Evolutionary conservation across 2,329 filamentous ascomycete species (phyloP), one percentile per base, ranked within the genome.

Genomic region (Ophiostoma triangulosporum): DNA sequence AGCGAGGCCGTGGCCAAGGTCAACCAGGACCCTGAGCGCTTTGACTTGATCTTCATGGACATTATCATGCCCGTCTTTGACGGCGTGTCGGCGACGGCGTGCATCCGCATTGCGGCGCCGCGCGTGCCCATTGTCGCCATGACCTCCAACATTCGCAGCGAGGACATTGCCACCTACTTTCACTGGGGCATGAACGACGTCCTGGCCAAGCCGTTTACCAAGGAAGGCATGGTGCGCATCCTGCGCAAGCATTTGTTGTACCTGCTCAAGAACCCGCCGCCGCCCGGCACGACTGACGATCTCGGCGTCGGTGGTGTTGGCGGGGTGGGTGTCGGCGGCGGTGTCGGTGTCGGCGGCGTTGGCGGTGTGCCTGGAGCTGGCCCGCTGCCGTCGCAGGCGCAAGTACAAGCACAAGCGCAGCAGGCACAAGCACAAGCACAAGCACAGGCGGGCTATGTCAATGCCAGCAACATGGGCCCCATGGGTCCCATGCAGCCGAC

Each of bases 121-220:
- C 80, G 83, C 6, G 83, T 86, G 20, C 93, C 93, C 0, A 94
- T 98, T 62, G 88, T 98, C 55, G 93, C 93, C 48, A 97, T 98
- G 93, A 98, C 93, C 3, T 96, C 91, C 3, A 98, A 97, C 64
- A 97, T 98, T 59, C 81, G 93, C 59, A 90, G 88, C 57, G 91
- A 96, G 63, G 93, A 98, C 65, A 94, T 97, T 57, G 87, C 91
- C 52, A 90, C 94, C 71, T 98, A 98, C 66, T 97, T 96, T 71
- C 84, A 91, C 62, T 90, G 95, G 70, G 93, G 91, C 43, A 96
- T 98, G 90, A 94, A 95, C 64, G 93, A 95, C 64, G 91, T 98
- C 17, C 72, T 98, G 56, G 91, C 93, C 0, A 98, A 98, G 65
- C 93, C 93, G 0, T 98, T 98, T 66, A 98, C 93, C 4, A 84